Conservation (phyloP, 1,284 basidiomycete genomes). For the Cryptococcus sp. region DNA sequence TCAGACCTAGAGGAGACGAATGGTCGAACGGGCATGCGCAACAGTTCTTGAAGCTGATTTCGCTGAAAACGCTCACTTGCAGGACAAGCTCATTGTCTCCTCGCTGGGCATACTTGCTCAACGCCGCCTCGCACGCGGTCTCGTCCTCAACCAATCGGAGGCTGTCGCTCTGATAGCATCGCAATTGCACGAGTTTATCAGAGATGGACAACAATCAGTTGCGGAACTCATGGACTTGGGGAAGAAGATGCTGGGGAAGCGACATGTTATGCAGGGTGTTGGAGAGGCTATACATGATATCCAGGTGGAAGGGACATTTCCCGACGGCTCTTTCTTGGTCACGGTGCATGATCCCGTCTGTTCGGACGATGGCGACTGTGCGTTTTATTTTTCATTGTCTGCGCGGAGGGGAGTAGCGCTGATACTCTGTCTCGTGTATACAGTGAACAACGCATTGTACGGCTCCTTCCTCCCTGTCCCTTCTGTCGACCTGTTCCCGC, state of each 20-base stretch:
- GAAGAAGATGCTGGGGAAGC: conserved; percentile 80
- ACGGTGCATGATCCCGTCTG: conserved; percentile 93
- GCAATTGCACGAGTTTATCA: conserved; percentile 89
- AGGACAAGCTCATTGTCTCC: conserved; percentile 56
- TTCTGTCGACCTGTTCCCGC: conserved; percentile 64
- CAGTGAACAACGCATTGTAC: conserved; percentile 75
- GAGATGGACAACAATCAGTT: conserved; percentile 89
- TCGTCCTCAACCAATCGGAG: conserved; percentile 83
- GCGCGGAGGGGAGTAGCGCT: neutral
- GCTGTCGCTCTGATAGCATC: conserved; percentile 85
- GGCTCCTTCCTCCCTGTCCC: conserved; percentile 90
- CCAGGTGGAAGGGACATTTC: conserved; percentile 90
- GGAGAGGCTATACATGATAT: conserved; percentile 66
- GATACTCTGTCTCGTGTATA: neutral
- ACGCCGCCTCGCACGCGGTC: conserved; percentile 86
- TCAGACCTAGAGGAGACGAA: no score
- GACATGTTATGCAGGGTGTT: conserved; percentile 73
- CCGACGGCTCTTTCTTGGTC: conserved; percentile 89
- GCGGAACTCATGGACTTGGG: conserved; percentile 89
- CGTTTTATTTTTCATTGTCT: conserved; percentile 9
- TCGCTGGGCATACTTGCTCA: conserved; percentile 86
- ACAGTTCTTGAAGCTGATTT: no score
- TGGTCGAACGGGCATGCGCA: no score
- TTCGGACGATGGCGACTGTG: conserved; percentile 70
- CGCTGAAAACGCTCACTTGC: neutral